These are phyloP conservation scores for Chlamydomonas schloesseri DNA, from an alignment of 139 green algal genomes.

Conservation along the genomic window DNA sequence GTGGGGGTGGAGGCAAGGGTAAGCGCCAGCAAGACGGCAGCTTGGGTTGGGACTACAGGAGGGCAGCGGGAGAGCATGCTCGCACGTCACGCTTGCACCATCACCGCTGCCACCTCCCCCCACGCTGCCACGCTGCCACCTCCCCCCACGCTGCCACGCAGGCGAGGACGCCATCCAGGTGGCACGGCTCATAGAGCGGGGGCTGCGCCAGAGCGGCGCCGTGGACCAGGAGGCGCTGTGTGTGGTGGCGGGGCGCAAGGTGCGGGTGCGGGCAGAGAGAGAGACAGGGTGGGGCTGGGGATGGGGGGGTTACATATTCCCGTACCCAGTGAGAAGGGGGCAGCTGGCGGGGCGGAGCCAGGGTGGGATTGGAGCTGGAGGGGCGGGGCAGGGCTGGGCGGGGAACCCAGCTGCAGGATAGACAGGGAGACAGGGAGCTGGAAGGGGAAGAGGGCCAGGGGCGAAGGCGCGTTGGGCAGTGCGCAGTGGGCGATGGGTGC, in stretches of 20 bases:
- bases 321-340: slow-evolving; percentile 72
- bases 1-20: no score
- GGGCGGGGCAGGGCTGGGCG: no score
- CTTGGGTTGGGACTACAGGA: no score
- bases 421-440: no score
- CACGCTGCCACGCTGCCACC: background rate
- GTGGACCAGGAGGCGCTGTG: slow-evolving; percentile 92
- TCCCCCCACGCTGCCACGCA: background rate
- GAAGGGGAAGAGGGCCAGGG: no score
- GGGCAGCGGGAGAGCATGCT: no score
- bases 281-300: background rate
- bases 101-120: background rate
- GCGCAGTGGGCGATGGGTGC: no score
- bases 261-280: background rate
- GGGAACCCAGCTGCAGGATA: no score
- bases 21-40: no score
- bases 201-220: slow-evolving; percentile 78
- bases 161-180: slow-evolving; percentile 80
- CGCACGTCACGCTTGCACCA: no score
- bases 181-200: slow-evolving; percentile 79
- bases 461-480: no score
- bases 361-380: background rate
- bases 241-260: slow-evolving; percentile 84
- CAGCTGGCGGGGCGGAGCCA: background rate
- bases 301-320: no score